phyloP scores from a whole-genome alignment of 2,329 filamentous ascomycete genomes.

The Lachnellula suecica region DNA sequence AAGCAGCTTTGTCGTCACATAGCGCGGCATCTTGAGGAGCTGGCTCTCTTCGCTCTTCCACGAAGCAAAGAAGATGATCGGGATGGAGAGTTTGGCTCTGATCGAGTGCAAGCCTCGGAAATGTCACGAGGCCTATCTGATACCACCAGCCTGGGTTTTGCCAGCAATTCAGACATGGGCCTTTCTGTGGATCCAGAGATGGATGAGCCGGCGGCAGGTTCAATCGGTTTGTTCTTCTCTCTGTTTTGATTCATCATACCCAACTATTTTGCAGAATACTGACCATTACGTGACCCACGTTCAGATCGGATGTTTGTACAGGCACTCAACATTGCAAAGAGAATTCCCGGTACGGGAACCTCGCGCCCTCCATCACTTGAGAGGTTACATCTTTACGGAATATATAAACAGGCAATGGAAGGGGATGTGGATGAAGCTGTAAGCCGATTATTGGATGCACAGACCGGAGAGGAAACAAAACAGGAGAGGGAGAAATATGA shows the following conservation, averaged over 20 bases:
- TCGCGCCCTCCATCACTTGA: background rate
- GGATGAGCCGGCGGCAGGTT: background rate
- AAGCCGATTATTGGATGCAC: background rate
- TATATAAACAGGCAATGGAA: background rate
- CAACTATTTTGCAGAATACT: background rate
- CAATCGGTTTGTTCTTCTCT: background rate
- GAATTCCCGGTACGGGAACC: background rate
- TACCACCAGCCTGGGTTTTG: background rate
- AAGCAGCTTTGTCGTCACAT: constrained; percentile 4
- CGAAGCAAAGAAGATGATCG: background rate
- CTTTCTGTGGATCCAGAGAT: background rate
- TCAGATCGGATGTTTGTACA: background rate
- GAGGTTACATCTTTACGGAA: background rate
- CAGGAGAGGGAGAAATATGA: background rate
- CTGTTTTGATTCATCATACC: background rate
- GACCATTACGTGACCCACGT: background rate
- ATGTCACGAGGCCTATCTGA: background rate
- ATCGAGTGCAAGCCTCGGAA: background rate
- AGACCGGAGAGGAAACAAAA: background rate
- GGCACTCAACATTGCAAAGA: background rate
- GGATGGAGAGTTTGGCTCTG: background rate
- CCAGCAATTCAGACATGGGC: background rate
- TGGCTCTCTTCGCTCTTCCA: constrained; percentile 5
- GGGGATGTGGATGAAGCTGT: background rate
- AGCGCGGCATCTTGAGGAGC: constrained; percentile 2